These are phyloP conservation scores for Ophiostoma piceae DNA, from an alignment of 2,329 filamentous ascomycete genomes.

Conservation along the genomic window DNA sequence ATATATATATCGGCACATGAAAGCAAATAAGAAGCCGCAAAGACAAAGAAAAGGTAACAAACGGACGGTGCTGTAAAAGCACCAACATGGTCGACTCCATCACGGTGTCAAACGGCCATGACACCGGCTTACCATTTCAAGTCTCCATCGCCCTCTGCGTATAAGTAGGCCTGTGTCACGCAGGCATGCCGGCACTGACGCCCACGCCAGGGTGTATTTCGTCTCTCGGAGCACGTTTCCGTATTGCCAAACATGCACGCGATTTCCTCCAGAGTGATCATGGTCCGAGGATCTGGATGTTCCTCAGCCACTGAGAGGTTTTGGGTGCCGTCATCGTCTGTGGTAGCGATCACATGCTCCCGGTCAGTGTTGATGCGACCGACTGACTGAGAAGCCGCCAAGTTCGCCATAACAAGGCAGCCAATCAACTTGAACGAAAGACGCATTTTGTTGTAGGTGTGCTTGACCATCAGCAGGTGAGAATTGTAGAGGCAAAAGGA, in stretches of 20 bases:
- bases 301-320: not conserved
- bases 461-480: not conserved
- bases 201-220: constrained; percentile 20
- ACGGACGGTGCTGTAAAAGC: not conserved
- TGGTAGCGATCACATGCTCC: not conserved
- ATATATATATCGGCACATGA: not conserved
- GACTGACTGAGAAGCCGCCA: not conserved
- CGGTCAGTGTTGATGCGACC: not conserved
- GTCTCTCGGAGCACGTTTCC: constrained; percentile 23
- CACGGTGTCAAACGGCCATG: not conserved
- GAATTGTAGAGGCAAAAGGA: not conserved
- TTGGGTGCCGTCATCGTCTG: not conserved
- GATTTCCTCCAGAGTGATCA: not conserved
- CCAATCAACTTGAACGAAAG: not conserved
- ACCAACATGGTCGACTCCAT: not conserved
- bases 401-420: not conserved
- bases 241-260: constrained; percentile 25
- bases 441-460: not conserved
- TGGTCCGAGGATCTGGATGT: not conserved
- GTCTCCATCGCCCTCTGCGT: not conserved
- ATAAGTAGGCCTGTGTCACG: not conserved
- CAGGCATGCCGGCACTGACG: not conserved
- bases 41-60: not conserved
- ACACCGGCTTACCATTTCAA: not conserved
- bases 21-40: not conserved